Evolutionary conservation across 192 early-diverging fungal genomes (phyloP).

Genomic region (Spizellomyces sp.): DNA sequence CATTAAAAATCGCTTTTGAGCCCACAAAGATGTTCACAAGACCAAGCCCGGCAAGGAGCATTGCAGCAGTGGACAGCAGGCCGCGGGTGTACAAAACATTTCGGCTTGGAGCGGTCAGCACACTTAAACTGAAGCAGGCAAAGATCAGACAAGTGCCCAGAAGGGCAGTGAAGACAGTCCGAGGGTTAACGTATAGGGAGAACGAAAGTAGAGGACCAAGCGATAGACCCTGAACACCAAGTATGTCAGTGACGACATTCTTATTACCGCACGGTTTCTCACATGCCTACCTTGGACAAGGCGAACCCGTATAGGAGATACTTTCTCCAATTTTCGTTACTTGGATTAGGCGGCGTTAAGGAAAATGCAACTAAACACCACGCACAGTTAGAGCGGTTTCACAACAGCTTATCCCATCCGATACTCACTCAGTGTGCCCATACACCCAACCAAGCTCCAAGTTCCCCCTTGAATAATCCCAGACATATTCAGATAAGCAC

Average conservation of each 20-base stretch:
- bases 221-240: slow-evolving; percentile 23
- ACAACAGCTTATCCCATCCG: slow-evolving; percentile 3
- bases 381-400: not conserved
- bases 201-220: slow-evolving; percentile 30
- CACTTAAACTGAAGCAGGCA: slow-evolving; percentile 48
- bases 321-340: slow-evolving; percentile 1
- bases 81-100: slow-evolving; percentile 37
- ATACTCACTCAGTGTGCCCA: slow-evolving; percentile 30
- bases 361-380: slow-evolving; percentile 19
- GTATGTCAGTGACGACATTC: not conserved
- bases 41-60: slow-evolving; percentile 35
- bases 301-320: slow-evolving; percentile 36
- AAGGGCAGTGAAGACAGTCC: slow-evolving; percentile 36
- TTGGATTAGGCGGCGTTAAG: slow-evolving; percentile 16
- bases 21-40: slow-evolving; percentile 47
- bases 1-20: slow-evolving; percentile 40
- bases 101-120: slow-evolving; percentile 33
- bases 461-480: slow-evolving; percentile 12
- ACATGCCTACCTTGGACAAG: not conserved
- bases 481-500: slow-evolving; percentile 21
- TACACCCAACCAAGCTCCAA: slow-evolving; percentile 15
- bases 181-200: slow-evolving; percentile 32
- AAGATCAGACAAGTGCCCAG: slow-evolving; percentile 50
- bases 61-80: slow-evolving; percentile 33
- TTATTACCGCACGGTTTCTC: not conserved